Conservation (phyloP, 140 eudicot genomes). For the Cichorium intybus region DNA sequence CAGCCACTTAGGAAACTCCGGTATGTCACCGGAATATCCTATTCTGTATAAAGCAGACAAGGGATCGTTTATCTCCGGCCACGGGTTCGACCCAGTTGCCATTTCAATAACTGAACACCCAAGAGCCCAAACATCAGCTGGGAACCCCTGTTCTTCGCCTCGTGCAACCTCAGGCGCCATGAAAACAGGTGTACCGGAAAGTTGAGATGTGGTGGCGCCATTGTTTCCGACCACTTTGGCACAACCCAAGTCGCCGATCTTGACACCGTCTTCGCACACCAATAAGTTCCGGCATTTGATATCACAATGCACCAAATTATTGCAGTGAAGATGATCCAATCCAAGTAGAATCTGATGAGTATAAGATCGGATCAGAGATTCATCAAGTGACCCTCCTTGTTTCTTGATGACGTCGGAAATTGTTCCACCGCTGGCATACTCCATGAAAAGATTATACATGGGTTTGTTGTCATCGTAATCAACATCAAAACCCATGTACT, state of each 20-base stretch:
- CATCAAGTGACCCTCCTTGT: slow-evolving; percentile 7
- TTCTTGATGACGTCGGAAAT: slow-evolving; percentile 14
- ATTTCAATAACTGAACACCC: slow-evolving; percentile 24
- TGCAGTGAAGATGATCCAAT: neutral
- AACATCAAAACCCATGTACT: slow-evolving; percentile 21
- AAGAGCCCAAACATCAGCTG: slow-evolving; percentile 22
- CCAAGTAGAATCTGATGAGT: slow-evolving; percentile 1
- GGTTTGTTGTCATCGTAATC: neutral
- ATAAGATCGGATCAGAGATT: slow-evolving; percentile 11
- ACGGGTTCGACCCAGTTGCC: slow-evolving; percentile 26
- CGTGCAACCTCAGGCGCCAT: slow-evolving; percentile 31
- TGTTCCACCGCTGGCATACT: slow-evolving; percentile 20
- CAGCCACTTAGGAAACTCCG: slow-evolving; percentile 27
- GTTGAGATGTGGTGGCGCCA: neutral
- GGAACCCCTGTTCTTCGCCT: slow-evolving; percentile 24
- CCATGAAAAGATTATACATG: slow-evolving; percentile 29
- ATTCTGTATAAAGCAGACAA: slow-evolving; percentile 28
- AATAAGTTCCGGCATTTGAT: neutral
- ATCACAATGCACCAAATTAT: neutral
- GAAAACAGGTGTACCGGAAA: slow-evolving; percentile 30
- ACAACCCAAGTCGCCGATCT: neutral
- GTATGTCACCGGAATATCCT: slow-evolving; percentile 41
- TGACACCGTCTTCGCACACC: neutral
- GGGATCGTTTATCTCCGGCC: slow-evolving; percentile 26
- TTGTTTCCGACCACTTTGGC: neutral